These are phyloP conservation scores for Phialemonium atrogriseum DNA, from an alignment of 2,329 filamentous ascomycete genomes.

Conservation along the genomic window DNA sequence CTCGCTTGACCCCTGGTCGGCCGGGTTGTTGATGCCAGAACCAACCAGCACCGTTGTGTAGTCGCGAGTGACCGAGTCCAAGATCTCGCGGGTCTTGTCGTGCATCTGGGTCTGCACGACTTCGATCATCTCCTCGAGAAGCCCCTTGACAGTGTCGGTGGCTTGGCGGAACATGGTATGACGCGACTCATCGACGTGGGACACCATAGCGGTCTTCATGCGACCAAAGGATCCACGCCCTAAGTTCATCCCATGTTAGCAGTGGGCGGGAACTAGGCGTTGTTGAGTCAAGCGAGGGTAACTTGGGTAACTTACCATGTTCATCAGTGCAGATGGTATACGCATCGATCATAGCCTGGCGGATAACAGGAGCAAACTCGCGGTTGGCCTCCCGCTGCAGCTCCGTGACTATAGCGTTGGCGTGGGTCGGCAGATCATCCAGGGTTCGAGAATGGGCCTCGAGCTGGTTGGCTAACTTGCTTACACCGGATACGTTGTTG, in stretches of 20 bases:
- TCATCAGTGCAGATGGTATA: slow-evolving; percentile 12
- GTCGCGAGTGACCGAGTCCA: too few relatives aligned
- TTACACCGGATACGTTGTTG: slow-evolving; percentile 7
- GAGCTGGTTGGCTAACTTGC: slow-evolving; percentile 16
- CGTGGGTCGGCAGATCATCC: slow-evolving; percentile 6
- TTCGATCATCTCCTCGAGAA: slow-evolving; percentile 10
- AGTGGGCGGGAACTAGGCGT: neutral
- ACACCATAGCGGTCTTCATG: slow-evolving; percentile 16
- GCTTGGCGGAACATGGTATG: slow-evolving; percentile 13
- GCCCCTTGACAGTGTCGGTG: slow-evolving; percentile 11
- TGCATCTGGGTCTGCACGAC: slow-evolving; percentile 4
- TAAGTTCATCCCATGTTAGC: neutral
- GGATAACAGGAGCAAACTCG: slow-evolving; percentile 14
- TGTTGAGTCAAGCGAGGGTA: neutral
- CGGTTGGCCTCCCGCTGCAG: slow-evolving; percentile 16
- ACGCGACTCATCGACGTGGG: slow-evolving; percentile 10
- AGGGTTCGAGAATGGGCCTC: slow-evolving; percentile 8
- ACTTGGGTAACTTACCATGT: slow-evolving; percentile 6
- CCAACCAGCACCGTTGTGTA: too few relatives aligned
- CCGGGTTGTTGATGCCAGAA: too few relatives aligned
- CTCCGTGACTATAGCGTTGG: slow-evolving; percentile 8
- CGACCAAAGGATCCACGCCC: slow-evolving; percentile 14
- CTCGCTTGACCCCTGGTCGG: too few relatives aligned
- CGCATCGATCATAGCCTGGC: slow-evolving; percentile 12
- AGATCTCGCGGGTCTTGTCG: slow-evolving; percentile 5